phyloP scores from a whole-genome alignment of 1,139 yeast species.

The Scheffersomyces parashehatae region DNA sequence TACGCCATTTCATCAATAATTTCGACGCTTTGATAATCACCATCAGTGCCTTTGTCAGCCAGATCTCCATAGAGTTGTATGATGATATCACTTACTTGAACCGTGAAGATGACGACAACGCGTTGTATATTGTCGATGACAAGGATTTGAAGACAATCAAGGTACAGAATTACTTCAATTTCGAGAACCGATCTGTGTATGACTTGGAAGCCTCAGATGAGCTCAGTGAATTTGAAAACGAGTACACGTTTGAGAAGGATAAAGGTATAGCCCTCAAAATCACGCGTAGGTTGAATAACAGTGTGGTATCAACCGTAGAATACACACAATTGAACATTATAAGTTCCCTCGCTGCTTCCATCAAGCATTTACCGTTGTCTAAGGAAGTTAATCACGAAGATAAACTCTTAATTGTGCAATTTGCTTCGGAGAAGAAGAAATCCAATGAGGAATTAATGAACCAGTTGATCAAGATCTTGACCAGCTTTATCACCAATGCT shows the following conservation, averaged over 20 bases:
- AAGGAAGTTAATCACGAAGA: slow-evolving; percentile 45
- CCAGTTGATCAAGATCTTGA: slow-evolving; percentile 30
- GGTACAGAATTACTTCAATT: slow-evolving; percentile 2
- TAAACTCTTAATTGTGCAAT: slow-evolving; percentile 38
- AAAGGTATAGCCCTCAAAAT: slow-evolving; percentile 38
- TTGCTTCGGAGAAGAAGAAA: slow-evolving; percentile 7
- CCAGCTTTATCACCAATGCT: slow-evolving; percentile 28
- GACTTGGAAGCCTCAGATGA: slow-evolving; percentile 2
- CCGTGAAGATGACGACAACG: slow-evolving; percentile 1
- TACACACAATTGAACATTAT: slow-evolving; percentile 65
- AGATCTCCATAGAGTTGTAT: slow-evolving; percentile 24
- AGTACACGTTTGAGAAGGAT: slow-evolving; percentile 35
- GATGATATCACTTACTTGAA: slow-evolving; percentile 14
- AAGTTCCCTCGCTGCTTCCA: slow-evolving; percentile 61
- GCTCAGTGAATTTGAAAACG: slow-evolving; percentile 22
- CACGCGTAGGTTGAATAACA: slow-evolving; percentile 19
- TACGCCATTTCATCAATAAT: slow-evolving; percentile 16
- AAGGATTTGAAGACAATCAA: slow-evolving; percentile 3
- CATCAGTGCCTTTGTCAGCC: slow-evolving; percentile 31
- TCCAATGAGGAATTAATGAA: slow-evolving; percentile 24
- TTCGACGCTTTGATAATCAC: slow-evolving; percentile 23
- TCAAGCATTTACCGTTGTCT: slow-evolving; percentile 56
- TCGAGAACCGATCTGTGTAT: slow-evolving; percentile 4
- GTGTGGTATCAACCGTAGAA: slow-evolving; percentile 25
- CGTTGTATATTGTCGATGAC: slow-evolving; percentile 8